A percentile compares a stretch with the other conserved stretches of the same genome.
Conservation (phyloP, 2,329 filamentous ascomycete species). For the Metarhizium album region DNA sequence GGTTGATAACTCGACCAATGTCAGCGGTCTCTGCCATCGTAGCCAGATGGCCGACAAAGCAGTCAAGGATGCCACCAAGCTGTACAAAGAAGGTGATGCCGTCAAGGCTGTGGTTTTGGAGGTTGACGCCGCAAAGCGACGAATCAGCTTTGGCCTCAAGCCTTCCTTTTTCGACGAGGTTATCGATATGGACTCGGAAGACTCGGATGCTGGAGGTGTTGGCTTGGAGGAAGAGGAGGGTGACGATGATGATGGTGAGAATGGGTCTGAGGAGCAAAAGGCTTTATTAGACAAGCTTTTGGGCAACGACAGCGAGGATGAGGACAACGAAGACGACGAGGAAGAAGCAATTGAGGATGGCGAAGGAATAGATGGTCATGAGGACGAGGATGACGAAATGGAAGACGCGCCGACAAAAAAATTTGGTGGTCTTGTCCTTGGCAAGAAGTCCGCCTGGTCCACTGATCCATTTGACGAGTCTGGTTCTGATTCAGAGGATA, state of each 20-base stretch:
- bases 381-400: constrained; percentile 26
- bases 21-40: constrained; percentile 87
- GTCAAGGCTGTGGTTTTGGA: constrained; percentile 86
- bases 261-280: constrained; percentile 24
- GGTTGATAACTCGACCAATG: constrained; percentile 73
- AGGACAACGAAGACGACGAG: constrained; percentile 27
- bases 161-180: constrained; percentile 73
- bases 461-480: constrained; percentile 56
- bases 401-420: constrained; percentile 28
- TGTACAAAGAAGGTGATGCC: constrained; percentile 83
- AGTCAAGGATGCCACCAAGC: constrained; percentile 73
- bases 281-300: constrained; percentile 30
- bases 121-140: constrained; percentile 62
- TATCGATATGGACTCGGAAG: constrained; percentile 36
- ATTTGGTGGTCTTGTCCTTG: constrained; percentile 28
- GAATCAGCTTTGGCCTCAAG: constrained; percentile 84
- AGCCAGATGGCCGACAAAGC: constrained; percentile 81
- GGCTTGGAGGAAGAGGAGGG: constrained; percentile 36
- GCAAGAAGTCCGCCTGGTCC: constrained; percentile 84
- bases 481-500: constrained; percentile 36
- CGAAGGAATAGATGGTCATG: constrained; percentile 33
- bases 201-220: constrained; percentile 35
- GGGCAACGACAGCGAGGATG: constrained; percentile 37
- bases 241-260: constrained; percentile 36
- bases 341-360: constrained; percentile 14